phyloP scores from a whole-genome alignment of 495 filamentous ascomycete genomes.

The Apodospora peruviana region DNA sequence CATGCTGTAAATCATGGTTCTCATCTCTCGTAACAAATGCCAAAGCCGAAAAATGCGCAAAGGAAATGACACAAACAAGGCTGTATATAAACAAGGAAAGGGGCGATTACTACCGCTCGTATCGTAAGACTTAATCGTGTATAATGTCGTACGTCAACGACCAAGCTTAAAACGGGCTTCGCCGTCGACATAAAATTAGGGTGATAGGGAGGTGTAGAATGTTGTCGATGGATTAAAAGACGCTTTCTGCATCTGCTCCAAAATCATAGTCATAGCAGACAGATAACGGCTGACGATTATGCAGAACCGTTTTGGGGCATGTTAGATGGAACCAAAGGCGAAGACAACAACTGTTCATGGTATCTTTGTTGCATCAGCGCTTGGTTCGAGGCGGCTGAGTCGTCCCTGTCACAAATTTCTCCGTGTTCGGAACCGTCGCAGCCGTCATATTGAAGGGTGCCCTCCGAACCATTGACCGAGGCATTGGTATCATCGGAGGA shows the following conservation, averaged over 20 bases:
- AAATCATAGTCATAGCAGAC: too few relatives aligned
- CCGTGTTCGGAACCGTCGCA: constrained; percentile 2
- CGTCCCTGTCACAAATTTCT: constrained; percentile 5
- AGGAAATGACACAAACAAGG: constrained; percentile 1
- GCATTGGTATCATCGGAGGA: constrained; percentile 11
- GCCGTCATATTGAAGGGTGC: constrained; percentile 22
- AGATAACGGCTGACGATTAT: too few relatives aligned
- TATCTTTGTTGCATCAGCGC: neutral
- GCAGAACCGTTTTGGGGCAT: neutral
- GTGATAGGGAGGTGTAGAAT: neutral
- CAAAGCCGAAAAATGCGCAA: neutral
- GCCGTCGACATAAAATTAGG: neutral
- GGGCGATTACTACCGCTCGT: constrained; percentile 3
- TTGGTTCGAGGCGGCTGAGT: neutral
- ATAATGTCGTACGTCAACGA: neutral
- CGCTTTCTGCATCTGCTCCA: too few relatives aligned
- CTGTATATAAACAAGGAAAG: constrained; percentile 12
- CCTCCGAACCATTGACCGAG: constrained; percentile 18
- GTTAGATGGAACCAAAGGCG: neutral
- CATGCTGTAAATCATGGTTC: constrained; percentile 17
- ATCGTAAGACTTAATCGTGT: constrained; percentile 14
- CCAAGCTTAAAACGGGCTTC: too few relatives aligned
- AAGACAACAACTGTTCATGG: neutral
- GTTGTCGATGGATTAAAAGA: neutral
- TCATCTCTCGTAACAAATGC: constrained; percentile 17